Conservation (phyloP, 495 filamentous ascomycete species). For the Rhypophila decipiens region DNA sequence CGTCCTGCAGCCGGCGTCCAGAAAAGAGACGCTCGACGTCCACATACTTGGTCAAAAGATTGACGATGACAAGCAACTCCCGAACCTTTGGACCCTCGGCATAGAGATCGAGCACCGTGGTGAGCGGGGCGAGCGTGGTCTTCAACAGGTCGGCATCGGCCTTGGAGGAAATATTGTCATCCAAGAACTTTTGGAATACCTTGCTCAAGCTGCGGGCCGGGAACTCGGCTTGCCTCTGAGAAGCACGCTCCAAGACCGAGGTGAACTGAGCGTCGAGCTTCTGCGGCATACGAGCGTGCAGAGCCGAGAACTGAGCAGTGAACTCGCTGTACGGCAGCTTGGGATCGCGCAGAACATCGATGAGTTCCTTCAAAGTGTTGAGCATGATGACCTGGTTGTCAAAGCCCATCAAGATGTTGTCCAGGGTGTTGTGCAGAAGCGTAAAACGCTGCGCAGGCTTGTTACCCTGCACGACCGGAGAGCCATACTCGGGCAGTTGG, state of each 20-base stretch:
- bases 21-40: constrained; percentile 83
- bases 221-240: constrained; percentile 74
- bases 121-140: constrained; percentile 68
- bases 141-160: constrained; percentile 59
- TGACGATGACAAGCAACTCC: constrained; percentile 77
- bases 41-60: constrained; percentile 71
- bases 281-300: constrained; percentile 92
- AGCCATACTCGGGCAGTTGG: constrained; percentile 80
- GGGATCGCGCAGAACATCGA: constrained; percentile 80
- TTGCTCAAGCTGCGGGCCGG: constrained; percentile 83
- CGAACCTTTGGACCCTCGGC: constrained; percentile 83
- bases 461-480: constrained; percentile 77
- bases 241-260: constrained; percentile 77
- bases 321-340: constrained; percentile 96
- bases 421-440: constrained; percentile 67
- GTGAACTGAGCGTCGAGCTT: constrained; percentile 78
- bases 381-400: constrained; percentile 98
- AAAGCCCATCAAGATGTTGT: constrained; percentile 87
- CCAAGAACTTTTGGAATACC: constrained; percentile 78
- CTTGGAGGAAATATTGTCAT: constrained; percentile 72
- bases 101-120: constrained; percentile 76
- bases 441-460: constrained; percentile 89
- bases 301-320: constrained; percentile 86
- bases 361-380: constrained; percentile 77
- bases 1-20: constrained; percentile 74